Conservation (phyloP, 106 monocot genomes). For the Triglochin maritima region DNA sequence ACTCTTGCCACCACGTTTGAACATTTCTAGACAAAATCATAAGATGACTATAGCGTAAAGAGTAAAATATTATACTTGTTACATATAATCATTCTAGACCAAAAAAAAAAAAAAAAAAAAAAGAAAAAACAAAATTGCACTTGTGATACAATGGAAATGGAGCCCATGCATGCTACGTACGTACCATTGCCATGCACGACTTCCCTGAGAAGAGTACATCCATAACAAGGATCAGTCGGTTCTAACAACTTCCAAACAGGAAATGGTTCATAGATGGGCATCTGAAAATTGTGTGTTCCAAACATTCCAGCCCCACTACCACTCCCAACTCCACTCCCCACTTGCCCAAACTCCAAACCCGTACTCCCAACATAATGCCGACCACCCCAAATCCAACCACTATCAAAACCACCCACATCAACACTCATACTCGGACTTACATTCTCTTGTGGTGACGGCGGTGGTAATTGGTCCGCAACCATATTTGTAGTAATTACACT, state of each 20-base stretch:
- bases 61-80: background rate
- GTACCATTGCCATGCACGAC: constrained; percentile 42
- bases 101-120: background rate
- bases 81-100: background rate
- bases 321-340: background rate
- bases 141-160: background rate
- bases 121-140: background rate
- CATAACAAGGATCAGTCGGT: constrained; percentile 10
- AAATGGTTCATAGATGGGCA: background rate
- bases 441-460: too few relatives aligned
- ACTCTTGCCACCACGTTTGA: background rate
- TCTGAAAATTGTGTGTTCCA: background rate
- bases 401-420: too few relatives aligned
- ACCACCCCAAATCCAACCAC: background rate
- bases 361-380: background rate
- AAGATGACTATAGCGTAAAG: background rate
- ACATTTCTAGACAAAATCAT: background rate
- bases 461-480: too few relatives aligned
- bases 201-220: constrained; percentile 36
- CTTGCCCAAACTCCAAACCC: background rate
- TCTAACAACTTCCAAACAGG: background rate
- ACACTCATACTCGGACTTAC: too few relatives aligned
- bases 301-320: background rate
- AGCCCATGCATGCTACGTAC: background rate
- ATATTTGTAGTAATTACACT: background rate